Percentiles rank a stretch among this genome's conserved stretches.
Evolutionary conservation across 2,329 filamentous ascomycete genomes (phyloP).

Genomic region (Hirsutella thompsonii): DNA sequence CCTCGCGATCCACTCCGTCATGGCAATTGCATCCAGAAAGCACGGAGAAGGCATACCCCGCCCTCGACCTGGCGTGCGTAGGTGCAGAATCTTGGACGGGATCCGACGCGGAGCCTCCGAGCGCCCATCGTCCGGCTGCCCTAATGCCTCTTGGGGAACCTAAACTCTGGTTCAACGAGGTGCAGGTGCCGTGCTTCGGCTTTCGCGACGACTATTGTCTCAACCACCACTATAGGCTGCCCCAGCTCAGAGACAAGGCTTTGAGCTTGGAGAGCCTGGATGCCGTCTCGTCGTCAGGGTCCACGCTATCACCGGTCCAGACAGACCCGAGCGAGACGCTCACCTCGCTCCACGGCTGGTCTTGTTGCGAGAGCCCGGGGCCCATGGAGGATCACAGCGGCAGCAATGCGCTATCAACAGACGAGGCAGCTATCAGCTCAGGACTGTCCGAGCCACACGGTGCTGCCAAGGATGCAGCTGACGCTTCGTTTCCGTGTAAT

Average conservation of each 20-base stretch:
- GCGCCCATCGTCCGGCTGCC: too few relatives aligned
- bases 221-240: not conserved
- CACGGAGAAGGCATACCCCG: too few relatives aligned
- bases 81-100: too few relatives aligned
- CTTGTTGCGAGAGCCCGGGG: constrained; percentile 14
- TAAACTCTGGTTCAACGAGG: too few relatives aligned
- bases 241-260: constrained; percentile 3
- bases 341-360: constrained; percentile 4
- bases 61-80: too few relatives aligned
- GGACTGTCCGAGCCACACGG: not conserved
- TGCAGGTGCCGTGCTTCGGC: not conserved
- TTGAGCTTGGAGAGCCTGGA: constrained; percentile 14
- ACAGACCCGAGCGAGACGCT: constrained; percentile 14
- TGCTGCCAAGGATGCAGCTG: constrained; percentile 4
- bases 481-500: constrained; percentile 21
- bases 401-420: too few relatives aligned
- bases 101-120: too few relatives aligned
- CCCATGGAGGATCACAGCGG: not conserved
- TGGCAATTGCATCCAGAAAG: too few relatives aligned
- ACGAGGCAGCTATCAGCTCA: not conserved
- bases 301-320: constrained; percentile 16
- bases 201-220: not conserved
- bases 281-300: constrained; percentile 15
- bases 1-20: too few relatives aligned
- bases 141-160: too few relatives aligned